Base-by-base conservation (phyloP, 2,329 filamentous ascomycete genomes). In the Xylaria arbuscula region DNA sequence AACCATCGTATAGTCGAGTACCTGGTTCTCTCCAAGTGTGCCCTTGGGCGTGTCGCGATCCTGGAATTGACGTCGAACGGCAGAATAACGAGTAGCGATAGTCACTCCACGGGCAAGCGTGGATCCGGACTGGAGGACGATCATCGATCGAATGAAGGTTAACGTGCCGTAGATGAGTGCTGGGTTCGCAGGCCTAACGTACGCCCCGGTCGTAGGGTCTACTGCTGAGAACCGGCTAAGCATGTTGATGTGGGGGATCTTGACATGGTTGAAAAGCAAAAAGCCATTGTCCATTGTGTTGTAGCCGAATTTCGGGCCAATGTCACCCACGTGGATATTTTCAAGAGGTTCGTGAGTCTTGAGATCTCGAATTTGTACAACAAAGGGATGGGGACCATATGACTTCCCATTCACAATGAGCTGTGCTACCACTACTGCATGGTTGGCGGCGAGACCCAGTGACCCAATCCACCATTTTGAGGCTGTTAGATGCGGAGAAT, bases 381-480 rank as follows among this genome's bases (percentile, higher is more conserved):
- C 38, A n/a, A 57, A 57, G 7, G 55, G 55, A 36, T 57, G 55
- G 15, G 55, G 55, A 11, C 55, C 55, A 9, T 57, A 57, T 7
- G 55, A 57, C 38, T 45, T 57, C 22, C 55, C 55, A 32, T 57
- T 45, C 22, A 57, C 32, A 24, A 57, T 57, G 22, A 57, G 55
- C 8, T 57, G 55, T 6, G 55, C 55, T 15, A 57, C 55, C 22
- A 57, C 55, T 32, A 57, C 38, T 11, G 55, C 55, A 19, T 57
- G 55, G 38, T 57, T 57, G 3, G 55, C 55, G 10, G 55, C 55
- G 22, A 45, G 6, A 8, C 55, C 55, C 38, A 57, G 15, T 2
- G 55, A 57, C 13, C 55, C 55, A 32, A 57, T 57, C 55, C 55
- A 57, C 55, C 55, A 57, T n/a, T 57, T 57, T 2, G 55, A 57